A percentile compares a stretch with the other conserved stretches of the same genome.
phyloP scores from a whole-genome alignment of 2,329 filamentous ascomycete genomes.

The Neonectria sp. region DNA sequence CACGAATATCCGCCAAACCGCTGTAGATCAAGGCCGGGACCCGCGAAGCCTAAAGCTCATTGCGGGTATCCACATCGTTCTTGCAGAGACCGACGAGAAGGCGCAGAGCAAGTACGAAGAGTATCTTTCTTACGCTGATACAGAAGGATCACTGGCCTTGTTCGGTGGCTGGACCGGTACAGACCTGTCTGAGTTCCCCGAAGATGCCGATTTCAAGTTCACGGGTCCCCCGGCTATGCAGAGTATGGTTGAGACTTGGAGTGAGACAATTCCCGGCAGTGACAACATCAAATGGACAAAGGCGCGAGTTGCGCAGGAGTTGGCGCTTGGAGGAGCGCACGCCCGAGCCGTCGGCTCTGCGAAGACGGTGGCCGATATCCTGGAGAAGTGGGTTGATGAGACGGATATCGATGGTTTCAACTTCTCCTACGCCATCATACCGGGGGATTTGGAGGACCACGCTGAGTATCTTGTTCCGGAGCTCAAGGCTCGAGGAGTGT shows the following conservation, averaged over 20 bases:
- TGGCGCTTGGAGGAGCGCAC: too few species aligned
- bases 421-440: slow-evolving; percentile 54
- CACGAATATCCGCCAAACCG: too few species aligned
- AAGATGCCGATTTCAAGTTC: slow-evolving; percentile 63
- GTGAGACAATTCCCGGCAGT: slow-evolving; percentile 30
- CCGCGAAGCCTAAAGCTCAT: slow-evolving; percentile 59
- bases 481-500: background rate
- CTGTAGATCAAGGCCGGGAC: slow-evolving; percentile 52
- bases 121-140: slow-evolving; percentile 58
- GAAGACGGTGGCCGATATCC: slow-evolving; percentile 16
- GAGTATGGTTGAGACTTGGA: slow-evolving; percentile 34
- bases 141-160: slow-evolving; percentile 59
- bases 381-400: slow-evolving; percentile 23
- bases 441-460: slow-evolving; percentile 22
- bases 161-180: slow-evolving; percentile 64
- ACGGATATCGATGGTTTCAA: slow-evolving; percentile 32
- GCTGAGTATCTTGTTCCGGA: slow-evolving; percentile 28
- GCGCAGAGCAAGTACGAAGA: slow-evolving; percentile 60
- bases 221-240: slow-evolving; percentile 57
- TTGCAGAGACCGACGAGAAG: slow-evolving; percentile 60
- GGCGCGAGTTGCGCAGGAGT: slow-evolving; percentile 54
- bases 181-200: slow-evolving; percentile 57
- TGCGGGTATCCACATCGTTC: slow-evolving; percentile 59
- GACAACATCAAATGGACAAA: slow-evolving; percentile 66
- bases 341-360: slow-evolving; percentile 9